Evolutionary conservation across 345 rosid species (phyloP), one percentile per base, ranked within the genome.

Genomic region (Salix purpurea): DNA sequence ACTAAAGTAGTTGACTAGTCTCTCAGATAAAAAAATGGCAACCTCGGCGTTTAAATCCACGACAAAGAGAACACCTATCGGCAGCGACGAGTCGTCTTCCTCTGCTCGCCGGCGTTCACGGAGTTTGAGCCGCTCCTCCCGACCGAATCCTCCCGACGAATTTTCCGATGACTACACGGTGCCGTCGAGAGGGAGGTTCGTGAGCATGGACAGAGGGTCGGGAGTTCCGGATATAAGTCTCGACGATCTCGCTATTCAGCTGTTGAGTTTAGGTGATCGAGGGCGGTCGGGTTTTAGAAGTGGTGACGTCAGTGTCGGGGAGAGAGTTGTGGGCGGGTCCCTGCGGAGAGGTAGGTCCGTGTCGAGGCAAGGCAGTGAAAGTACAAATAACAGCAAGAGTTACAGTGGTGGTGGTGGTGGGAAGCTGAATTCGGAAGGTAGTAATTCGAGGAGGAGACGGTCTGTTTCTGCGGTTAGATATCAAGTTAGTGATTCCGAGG

Each of bases 311-410:
- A 70, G 80, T 72, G 28, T 74, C 36, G 61, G 76, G 48, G 84
- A 78, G n/a, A 85, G 81, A n/a, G 81, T 16, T n/a, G 19, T 14
- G 21, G 73, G 72, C 36, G 77, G 62, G 77, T 72, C 89, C 65
- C 89, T 84, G 80, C 87, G 96, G 80, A 91, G 97, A 56, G 99
- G 97, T 24, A 67, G 99, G 89, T 90, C 99, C 72, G 96, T 89
- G 2, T 86, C 96, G 70, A 95, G 99, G 90, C 89, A 79, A 82
- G 84, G 85, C 28, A 82, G 28, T 65, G 74, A 23, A 7, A 80
- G 81, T 58, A 85, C 81, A 42, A 23, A 32, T 44, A 13, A 68
- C 67, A 75, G 85, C 44, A 86, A 83, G 50, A 23, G 50, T 44
- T 42, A 68, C 65, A 74, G 85, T 50, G 83, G 79, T 46, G 50